These are phyloP conservation scores for Orbilia ellipsospora DNA, from an alignment of 2,329 filamentous ascomycete genomes.

Conservation along the genomic window DNA sequence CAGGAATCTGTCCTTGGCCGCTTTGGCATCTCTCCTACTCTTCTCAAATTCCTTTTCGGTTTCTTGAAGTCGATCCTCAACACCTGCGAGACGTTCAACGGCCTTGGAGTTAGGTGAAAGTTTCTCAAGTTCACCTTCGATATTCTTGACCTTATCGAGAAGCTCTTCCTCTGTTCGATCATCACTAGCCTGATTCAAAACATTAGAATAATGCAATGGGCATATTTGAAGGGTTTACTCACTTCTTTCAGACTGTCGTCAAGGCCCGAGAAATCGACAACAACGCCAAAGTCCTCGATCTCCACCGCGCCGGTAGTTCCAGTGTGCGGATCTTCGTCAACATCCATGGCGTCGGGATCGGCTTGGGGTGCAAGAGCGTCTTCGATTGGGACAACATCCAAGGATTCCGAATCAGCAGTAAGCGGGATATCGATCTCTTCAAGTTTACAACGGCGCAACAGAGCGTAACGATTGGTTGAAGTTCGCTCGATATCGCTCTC, in stretches of 20 bases:
- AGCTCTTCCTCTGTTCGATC: constrained; percentile 73
- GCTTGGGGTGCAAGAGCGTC: constrained; percentile 76
- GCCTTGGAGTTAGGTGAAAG: constrained; percentile 97
- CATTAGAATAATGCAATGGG: constrained; percentile 16
- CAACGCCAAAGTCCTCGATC: constrained; percentile 89
- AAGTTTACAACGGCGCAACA: constrained; percentile 88
- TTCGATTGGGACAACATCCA: constrained; percentile 88
- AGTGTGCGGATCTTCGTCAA: constrained; percentile 74
- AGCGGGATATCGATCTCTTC: constrained; percentile 92
- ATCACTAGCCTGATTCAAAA: constrained; percentile 49
- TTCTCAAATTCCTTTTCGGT: constrained; percentile 91
- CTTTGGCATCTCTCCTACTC: constrained; percentile 77
- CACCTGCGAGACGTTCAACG: constrained; percentile 86
- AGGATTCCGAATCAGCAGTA: constrained; percentile 72
- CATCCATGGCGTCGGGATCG: constrained; percentile 90
- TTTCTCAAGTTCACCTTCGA: constrained; percentile 86
- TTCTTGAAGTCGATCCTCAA: constrained; percentile 81
- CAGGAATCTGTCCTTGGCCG: constrained; percentile 84
- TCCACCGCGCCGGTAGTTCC: constrained; percentile 69
- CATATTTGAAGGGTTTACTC: constrained; percentile 61
- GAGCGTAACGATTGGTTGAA: constrained; percentile 81
- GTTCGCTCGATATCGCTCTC: constrained; percentile 89
- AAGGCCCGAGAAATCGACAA: constrained; percentile 83
- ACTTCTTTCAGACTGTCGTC: constrained; percentile 84
- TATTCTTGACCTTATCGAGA: constrained; percentile 77